phyloP scores from a whole-genome alignment of 805 yeast species.

The Ogataea naganishii region DNA sequence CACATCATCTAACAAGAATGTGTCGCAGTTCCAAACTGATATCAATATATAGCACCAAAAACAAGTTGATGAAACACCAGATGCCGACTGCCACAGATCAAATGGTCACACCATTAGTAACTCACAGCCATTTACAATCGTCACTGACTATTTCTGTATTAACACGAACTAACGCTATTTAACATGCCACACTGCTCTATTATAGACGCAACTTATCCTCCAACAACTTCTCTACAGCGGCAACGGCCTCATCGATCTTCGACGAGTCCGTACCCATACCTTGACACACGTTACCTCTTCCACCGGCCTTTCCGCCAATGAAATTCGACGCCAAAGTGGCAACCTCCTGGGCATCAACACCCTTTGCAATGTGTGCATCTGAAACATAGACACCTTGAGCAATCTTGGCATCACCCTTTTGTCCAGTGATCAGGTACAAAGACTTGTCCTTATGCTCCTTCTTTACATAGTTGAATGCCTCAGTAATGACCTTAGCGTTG shows the following conservation, averaged over 20 bases:
- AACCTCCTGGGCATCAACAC: conserved; percentile 67
- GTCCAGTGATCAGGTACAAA: conserved; percentile 73
- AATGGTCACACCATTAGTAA: too few species aligned
- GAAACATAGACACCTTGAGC: conserved; percentile 94
- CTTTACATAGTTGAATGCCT: conserved; percentile 80
- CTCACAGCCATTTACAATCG: too few species aligned
- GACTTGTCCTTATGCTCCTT: conserved; percentile 67
- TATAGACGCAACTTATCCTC: conserved; percentile 54
- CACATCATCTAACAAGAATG: too few species aligned
- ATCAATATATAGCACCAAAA: too few species aligned
- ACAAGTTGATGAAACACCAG: too few species aligned
- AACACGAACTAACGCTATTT: too few species aligned
- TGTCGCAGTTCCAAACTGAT: too few species aligned
- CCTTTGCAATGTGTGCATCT: conserved; percentile 57
- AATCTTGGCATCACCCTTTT: conserved; percentile 53
- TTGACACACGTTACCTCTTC: conserved; percentile 92
- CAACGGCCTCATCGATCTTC: conserved; percentile 66
- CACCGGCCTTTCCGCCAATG: conserved; percentile 98
- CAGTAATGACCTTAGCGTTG: conserved; percentile 90
- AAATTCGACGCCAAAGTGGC: conserved; percentile 60
- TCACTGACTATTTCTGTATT: too few species aligned
- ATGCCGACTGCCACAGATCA: too few species aligned
- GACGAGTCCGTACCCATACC: conserved; percentile 87
- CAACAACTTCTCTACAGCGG: conserved; percentile 54
- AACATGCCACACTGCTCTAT: too few species aligned